Base-by-base conservation (phyloP, 495 filamentous ascomycete genomes). In the Penicillium maclennaniae region DNA sequence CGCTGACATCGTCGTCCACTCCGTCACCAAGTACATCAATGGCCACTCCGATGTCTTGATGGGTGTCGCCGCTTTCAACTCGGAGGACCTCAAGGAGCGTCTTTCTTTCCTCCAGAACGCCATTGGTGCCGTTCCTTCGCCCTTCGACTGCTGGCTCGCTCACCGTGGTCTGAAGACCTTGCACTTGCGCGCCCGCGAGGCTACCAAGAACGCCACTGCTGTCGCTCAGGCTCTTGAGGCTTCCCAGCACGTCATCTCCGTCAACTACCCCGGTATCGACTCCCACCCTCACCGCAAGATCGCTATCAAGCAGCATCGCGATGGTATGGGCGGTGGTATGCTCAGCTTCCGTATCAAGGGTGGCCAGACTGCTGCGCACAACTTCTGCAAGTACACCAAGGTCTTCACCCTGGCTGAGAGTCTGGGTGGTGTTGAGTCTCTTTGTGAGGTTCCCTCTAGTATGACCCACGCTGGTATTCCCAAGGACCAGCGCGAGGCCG, bases 11-110 rank as follows among this genome's bases (percentile, higher is more conserved):
- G 93, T 97, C 40, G 85, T 97, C n/a, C 93, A 99, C 77, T 92
- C 87, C 37, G 93, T 99, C n/a, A 99, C 93, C 7, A 99, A 99
- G 71, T 99, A 97, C 73, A 97, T 99, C 70, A 99, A 99, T 66
- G 93, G 93, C 7, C 93, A 99, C 73, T 86, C 83, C 10, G 92
- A 99, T 68, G 93, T 99, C n/a, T 80, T 96, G 47, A 99, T 99
- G 93, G 93, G 93, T 53, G 85, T 89, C 28, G 90, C 90, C 17
- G 93, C 93, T n/a, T 96, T 95, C 81, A 97, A 93, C 76, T 87
- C 86, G 6, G 82, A 89, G 12, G 77, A 79, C 6, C 74, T 99
- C 47, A 83, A 84, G 57, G 80, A 88, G 54, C 82, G 87, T 25
- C 83, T 97, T 27, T 70, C 80, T 25, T 99, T 97, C 80, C 83